Percentiles rank a stretch among this genome's conserved stretches.
Conservation (phyloP, 176 grass and related monocot genomes). For the Pontederia paniculata region DNA sequence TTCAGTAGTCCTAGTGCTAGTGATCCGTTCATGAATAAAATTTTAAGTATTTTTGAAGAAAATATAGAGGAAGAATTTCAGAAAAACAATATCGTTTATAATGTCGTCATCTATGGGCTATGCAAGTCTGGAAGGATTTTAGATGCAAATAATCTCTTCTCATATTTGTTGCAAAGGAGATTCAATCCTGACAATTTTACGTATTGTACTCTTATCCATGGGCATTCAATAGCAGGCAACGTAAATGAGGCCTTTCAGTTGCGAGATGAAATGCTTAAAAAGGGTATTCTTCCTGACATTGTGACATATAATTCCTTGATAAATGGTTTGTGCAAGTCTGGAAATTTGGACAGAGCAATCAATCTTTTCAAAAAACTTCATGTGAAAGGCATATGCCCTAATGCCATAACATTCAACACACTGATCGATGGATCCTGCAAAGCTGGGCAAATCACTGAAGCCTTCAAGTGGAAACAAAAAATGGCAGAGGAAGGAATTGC, state of each 20-base stretch:
- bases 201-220: slow-evolving; percentile 82
- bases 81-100: slow-evolving; percentile 67
- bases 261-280: slow-evolving; percentile 56
- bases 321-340: slow-evolving; percentile 80
- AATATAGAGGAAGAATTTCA: slow-evolving; percentile 27
- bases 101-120: slow-evolving; percentile 74
- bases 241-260: slow-evolving; percentile 62
- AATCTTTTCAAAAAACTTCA: slow-evolving; percentile 72
- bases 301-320: slow-evolving; percentile 90
- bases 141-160: slow-evolving; percentile 57
- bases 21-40: slow-evolving; percentile 26
- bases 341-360: slow-evolving; percentile 52
- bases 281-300: slow-evolving; percentile 46
- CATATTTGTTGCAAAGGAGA: slow-evolving; percentile 37
- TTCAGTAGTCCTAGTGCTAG: slow-evolving; percentile 9
- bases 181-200: slow-evolving; percentile 72
- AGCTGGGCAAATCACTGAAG: slow-evolving; percentile 57
- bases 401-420: slow-evolving; percentile 71
- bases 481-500: slow-evolving; percentile 68
- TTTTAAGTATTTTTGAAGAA: slow-evolving; percentile 27
- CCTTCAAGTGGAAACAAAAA: slow-evolving; percentile 82
- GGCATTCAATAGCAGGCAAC: slow-evolving; percentile 49
- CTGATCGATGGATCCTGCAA: slow-evolving; percentile 79
- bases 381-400: slow-evolving; percentile 47
- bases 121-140: slow-evolving; percentile 65